A percentile compares a stretch with the other conserved stretches of the same genome.
Evolutionary conservation across 352 stramenopile species (phyloP).

Genomic region (Aphanomyces astaci): DNA sequence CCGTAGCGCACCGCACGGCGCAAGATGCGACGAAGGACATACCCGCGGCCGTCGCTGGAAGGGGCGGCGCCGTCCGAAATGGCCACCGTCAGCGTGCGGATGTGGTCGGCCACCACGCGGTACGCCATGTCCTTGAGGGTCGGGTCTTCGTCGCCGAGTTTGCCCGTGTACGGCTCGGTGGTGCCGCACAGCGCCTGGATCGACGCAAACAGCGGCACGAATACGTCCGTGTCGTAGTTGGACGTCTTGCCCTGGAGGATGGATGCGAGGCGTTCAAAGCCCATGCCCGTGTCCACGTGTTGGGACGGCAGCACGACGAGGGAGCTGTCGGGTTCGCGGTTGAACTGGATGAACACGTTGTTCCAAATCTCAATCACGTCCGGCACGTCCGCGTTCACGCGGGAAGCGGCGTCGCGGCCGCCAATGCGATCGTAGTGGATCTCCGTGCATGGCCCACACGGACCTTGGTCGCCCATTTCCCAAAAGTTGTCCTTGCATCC

Average conservation of each 20-base stretch:
- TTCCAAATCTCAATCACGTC: conserved; percentile 99
- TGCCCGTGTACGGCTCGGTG: conserved; percentile 66
- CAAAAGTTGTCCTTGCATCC: conserved; percentile 99
- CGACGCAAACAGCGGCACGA: conserved; percentile 92
- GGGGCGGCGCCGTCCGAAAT: conserved; percentile 97
- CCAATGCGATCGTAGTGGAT: conserved; percentile 99
- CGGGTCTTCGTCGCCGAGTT: conserved; percentile 86
- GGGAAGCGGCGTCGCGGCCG: conserved; percentile 77
- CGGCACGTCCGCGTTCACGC: conserved; percentile 97
- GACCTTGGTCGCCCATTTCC: conserved; percentile 99
- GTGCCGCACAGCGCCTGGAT: conserved; percentile 81
- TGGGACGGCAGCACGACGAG: conserved; percentile 90
- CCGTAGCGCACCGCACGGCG: conserved; percentile 96
- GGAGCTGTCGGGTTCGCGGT: conserved; percentile 86
- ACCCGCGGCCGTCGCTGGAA: conserved; percentile 96
- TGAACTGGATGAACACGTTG: conserved; percentile 99
- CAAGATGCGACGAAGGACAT: conserved; percentile 97
- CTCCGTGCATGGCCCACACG: conserved; percentile 98
- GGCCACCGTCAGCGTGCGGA: conserved; percentile 95
- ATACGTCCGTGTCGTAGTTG: conserved; percentile 99
- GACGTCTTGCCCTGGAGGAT: conserved; percentile 89
- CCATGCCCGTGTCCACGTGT: conserved; percentile 99
- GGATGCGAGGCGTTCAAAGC: conserved; percentile 92
- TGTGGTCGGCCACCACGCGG: conserved; percentile 97
- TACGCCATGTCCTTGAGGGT: conserved; percentile 84